Conservation (phyloP, 2,329 filamentous ascomycete species). For the Pseudogymnoascus sp. region DNA sequence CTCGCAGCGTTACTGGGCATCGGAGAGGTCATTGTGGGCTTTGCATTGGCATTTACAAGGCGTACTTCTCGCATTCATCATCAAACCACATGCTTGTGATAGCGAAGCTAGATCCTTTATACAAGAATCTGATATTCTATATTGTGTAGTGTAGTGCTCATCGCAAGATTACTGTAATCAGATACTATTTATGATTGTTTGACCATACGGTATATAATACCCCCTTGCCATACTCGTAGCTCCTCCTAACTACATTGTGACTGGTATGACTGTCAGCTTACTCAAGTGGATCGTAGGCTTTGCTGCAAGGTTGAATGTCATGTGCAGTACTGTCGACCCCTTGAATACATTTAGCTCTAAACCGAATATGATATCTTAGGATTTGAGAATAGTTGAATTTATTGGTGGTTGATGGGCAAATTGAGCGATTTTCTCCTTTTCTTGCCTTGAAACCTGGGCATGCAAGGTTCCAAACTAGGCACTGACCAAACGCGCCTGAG, state of each 20-base stretch:
- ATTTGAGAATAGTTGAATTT: background rate
- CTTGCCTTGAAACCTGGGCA: background rate
- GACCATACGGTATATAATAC: background rate
- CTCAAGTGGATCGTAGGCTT: background rate
- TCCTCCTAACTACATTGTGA: background rate
- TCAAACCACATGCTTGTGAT: slow-evolving; percentile 7
- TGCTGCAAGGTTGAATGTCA: background rate
- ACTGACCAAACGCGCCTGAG: too few relatives aligned
- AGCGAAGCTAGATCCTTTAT: slow-evolving; percentile 7
- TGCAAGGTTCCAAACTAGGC: background rate
- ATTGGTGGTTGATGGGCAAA: background rate
- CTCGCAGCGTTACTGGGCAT: slow-evolving; percentile 4
- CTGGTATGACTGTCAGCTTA: background rate
- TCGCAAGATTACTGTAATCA: background rate
- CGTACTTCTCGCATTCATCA: slow-evolving; percentile 8
- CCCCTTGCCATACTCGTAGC: background rate
- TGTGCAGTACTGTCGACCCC: background rate
- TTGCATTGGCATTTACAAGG: slow-evolving; percentile 9
- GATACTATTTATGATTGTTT: slow-evolving; percentile 2
- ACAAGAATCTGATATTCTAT: slow-evolving; percentile 8
- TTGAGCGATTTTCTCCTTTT: background rate
- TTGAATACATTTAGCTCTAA: background rate
- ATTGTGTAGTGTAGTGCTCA: background rate
- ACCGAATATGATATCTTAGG: background rate
- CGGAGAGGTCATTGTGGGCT: slow-evolving; percentile 8